A percentile compares a stretch with the other conserved stretches of the same genome.
phyloP scores from a whole-genome alignment of 202 grass and related monocot species.

The Panicum hallii region DNA sequence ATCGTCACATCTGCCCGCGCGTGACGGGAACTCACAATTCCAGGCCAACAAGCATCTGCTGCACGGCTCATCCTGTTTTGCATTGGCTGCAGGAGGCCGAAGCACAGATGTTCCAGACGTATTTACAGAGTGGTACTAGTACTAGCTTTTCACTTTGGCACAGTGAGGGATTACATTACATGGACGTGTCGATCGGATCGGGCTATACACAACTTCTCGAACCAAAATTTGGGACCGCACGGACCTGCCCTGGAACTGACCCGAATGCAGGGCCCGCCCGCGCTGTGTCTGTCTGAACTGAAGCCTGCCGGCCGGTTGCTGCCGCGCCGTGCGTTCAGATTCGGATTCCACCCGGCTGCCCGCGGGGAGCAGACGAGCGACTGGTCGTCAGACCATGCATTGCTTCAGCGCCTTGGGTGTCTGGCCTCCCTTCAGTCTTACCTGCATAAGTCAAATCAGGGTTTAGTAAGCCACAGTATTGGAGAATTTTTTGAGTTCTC shows the following conservation, averaged over 20 bases:
- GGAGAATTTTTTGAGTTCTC: neutral
- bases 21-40: conserved; percentile 40
- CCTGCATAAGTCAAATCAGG: conserved; percentile 43
- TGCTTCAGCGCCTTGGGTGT: conserved; percentile 61
- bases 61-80: conserved; percentile 55
- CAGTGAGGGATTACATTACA: neutral
- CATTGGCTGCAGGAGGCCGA: conserved; percentile 62
- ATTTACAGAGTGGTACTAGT: conserved; percentile 45
- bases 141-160: neutral
- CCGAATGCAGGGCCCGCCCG: neutral
- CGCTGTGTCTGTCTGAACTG: conserved; percentile 15
- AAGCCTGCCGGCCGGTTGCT: neutral
- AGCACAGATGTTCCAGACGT: conserved; percentile 50
- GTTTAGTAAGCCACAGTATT: neutral
- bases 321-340: conserved; percentile 1
- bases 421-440: conserved; percentile 65
- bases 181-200: neutral
- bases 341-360: conserved; percentile 4
- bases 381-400: conserved; percentile 46
- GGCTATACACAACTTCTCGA: conserved; percentile 39
- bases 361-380: no score
- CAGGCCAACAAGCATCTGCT: conserved; percentile 16
- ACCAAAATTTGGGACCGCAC: conserved; percentile 48
- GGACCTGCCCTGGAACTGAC: neutral
- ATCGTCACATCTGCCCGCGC: neutral